Evolutionary conservation across 2,329 filamentous ascomycete genomes (phyloP).

Genomic region (Pestalotiopsis sp.): DNA sequence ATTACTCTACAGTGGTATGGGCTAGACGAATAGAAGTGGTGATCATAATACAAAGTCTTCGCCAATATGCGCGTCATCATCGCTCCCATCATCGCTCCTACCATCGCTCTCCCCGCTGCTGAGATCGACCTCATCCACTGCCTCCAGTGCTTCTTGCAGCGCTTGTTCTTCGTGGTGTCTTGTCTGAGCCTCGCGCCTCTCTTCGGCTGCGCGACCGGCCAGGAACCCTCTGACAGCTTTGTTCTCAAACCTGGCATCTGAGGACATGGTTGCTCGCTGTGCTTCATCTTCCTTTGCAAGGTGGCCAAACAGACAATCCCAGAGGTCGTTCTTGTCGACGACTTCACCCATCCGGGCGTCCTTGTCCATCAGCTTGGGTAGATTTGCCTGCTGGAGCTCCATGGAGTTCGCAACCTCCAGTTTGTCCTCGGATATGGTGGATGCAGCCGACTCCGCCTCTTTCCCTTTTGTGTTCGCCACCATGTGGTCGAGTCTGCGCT

Average conservation of each 20-base stretch:
- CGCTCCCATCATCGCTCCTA: not conserved
- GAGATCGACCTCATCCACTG: not conserved
- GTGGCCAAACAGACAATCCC: conserved; percentile 83
- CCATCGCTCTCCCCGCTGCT: not conserved
- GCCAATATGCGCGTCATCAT: not conserved
- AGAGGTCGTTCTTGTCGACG: conserved; percentile 78
- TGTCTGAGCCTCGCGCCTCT: conserved; percentile 25
- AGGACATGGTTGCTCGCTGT: conserved; percentile 13
- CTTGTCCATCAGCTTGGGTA: conserved; percentile 72
- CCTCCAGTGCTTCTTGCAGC: not conserved
- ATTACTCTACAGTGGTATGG: no score
- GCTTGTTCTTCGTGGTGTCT: not conserved
- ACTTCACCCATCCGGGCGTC: conserved; percentile 76
- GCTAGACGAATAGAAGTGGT: no score
- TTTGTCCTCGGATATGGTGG: conserved; percentile 58
- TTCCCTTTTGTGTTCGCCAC: conserved; percentile 45
- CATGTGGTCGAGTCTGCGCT: conserved; percentile 78
- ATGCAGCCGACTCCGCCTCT: conserved; percentile 31
- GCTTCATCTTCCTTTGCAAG: conserved; percentile 35
- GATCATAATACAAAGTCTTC: not conserved
- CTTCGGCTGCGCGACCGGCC: conserved; percentile 47
- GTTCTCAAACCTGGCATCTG: conserved; percentile 33
- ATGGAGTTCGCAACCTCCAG: conserved; percentile 84
- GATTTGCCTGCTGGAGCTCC: conserved; percentile 74
- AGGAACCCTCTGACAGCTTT: conserved; percentile 43